These are phyloP conservation scores for Tetracladium marchalianum DNA, from an alignment of 495 filamentous ascomycete species.

Conservation along the genomic window DNA sequence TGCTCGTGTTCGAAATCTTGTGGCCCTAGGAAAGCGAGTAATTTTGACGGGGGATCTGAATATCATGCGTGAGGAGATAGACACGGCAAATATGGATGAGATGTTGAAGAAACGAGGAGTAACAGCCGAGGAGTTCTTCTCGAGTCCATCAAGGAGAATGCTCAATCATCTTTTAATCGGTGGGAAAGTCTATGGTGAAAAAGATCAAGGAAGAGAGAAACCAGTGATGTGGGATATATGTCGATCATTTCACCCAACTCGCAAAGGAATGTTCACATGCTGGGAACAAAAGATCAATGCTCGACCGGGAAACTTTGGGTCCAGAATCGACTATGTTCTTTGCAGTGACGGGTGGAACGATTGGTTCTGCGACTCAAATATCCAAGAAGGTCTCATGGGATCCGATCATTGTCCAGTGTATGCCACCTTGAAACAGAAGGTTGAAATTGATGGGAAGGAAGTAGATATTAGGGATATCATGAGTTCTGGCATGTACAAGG, in stretches of 20 bases:
- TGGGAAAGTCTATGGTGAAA: constrained; percentile 57
- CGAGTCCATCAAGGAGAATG: constrained; percentile 62
- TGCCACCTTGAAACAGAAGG: constrained; percentile 56
- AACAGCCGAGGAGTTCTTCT: constrained; percentile 59
- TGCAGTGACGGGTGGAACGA: constrained; percentile 69
- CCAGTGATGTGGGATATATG: constrained; percentile 81
- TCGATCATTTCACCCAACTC: constrained; percentile 66
- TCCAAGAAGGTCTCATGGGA: constrained; percentile 90
- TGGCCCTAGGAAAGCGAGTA: constrained; percentile 70
- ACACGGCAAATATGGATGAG: constrained; percentile 61
- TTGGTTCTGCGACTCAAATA: constrained; percentile 84
- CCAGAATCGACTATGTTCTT: constrained; percentile 87
- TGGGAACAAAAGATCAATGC: constrained; percentile 84
- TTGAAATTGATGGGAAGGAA: constrained; percentile 38
- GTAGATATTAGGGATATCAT: constrained; percentile 61
- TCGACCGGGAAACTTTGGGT: constrained; percentile 82
- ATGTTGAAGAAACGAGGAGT: constrained; percentile 58
- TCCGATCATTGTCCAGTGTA: constrained; percentile 97
- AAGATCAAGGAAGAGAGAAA: constrained; percentile 62
- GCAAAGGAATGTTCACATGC: constrained; percentile 91
- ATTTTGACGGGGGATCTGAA: constrained; percentile 87
- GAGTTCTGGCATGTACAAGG: constrained; percentile 65
- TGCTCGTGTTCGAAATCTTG: constrained; percentile 71
- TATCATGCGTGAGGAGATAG: constrained; percentile 64
- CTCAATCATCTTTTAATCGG: constrained; percentile 77